A percentile compares a stretch with the other conserved stretches of the same genome.
These are phyloP conservation scores for Exophiala sp. DNA, from an alignment of 2,329 filamentous ascomycete genomes.

Conservation along the genomic window DNA sequence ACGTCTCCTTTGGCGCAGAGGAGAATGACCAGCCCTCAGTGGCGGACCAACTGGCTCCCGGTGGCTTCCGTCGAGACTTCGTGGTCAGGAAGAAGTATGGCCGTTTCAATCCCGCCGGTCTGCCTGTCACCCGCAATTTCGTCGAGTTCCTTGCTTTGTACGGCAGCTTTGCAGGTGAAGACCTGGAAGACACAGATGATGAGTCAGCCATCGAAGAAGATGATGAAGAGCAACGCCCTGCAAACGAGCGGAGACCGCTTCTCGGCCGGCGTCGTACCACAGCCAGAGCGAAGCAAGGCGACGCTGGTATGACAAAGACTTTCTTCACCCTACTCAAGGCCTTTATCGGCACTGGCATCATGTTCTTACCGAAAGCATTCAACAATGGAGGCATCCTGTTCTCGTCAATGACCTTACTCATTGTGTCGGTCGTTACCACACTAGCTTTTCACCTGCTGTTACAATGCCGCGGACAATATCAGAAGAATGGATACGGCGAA, in stretches of 20 bases:
- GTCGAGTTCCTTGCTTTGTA: constrained; percentile 74
- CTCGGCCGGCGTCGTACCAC: constrained; percentile 53
- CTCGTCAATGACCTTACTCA: constrained; percentile 64
- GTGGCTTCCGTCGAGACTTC: constrained; percentile 54
- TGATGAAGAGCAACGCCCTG: constrained; percentile 48
- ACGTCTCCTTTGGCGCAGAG: constrained; percentile 27
- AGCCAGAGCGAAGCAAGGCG: constrained; percentile 44
- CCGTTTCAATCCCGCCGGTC: constrained; percentile 20
- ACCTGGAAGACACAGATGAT: constrained; percentile 57
- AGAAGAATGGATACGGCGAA: constrained; percentile 68
- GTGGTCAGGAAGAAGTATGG: constrained; percentile 34
- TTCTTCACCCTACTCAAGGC: constrained; percentile 78
- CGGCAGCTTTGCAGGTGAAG: constrained; percentile 72
- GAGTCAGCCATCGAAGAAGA: constrained; percentile 52
- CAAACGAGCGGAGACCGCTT: constrained; percentile 58
- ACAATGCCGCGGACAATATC: constrained; percentile 60
- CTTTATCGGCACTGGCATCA: constrained; percentile 76
- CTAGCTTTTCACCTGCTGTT: constrained; percentile 70
- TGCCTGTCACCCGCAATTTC: constrained; percentile 64
- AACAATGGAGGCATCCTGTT: constrained; percentile 74
- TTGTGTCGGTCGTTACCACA: constrained; percentile 64
- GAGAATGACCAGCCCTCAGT: constrained; percentile 38
- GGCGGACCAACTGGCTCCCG: constrained; percentile 47
- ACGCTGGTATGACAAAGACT: constrained; percentile 66
- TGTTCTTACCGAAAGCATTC: constrained; percentile 78